A percentile compares a stretch with the other conserved stretches of the same genome.
Conservation (phyloP, 2,329 filamentous ascomycete genomes). For the Fusarium begoniae region DNA sequence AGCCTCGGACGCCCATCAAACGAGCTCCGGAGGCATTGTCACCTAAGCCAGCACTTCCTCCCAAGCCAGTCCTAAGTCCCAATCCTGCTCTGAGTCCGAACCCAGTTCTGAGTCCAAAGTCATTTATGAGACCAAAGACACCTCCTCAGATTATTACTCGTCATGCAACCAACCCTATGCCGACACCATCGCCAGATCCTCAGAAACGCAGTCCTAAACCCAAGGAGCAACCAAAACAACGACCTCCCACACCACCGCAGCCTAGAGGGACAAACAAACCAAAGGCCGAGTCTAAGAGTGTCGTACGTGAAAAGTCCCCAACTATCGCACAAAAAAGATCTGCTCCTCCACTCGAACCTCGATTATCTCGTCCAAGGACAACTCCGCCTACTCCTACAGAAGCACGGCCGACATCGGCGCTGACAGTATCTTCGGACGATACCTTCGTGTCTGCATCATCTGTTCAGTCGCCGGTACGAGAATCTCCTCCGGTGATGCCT, state of each 20-base stretch:
- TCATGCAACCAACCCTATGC: slow-evolving; percentile 26
- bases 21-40: slow-evolving; percentile 43
- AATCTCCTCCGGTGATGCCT: slow-evolving; percentile 40
- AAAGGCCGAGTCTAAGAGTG: slow-evolving; percentile 12
- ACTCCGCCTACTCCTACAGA: slow-evolving; percentile 16
- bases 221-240: slow-evolving; percentile 25
- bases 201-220: slow-evolving; percentile 38
- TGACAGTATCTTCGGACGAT: slow-evolving; percentile 55
- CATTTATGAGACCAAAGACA: slow-evolving; percentile 44
- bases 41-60: slow-evolving; percentile 46
- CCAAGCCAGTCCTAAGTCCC: slow-evolving; percentile 36
- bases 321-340: slow-evolving; percentile 20
- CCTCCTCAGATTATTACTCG: slow-evolving; percentile 42
- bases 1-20: slow-evolving; percentile 27
- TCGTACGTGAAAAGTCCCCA: slow-evolving; percentile 1
- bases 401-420: slow-evolving; percentile 32
- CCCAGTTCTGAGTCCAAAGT: slow-evolving; percentile 27
- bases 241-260: slow-evolving; percentile 51
- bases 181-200: slow-evolving; percentile 43
- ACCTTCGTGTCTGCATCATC: slow-evolving; percentile 57
- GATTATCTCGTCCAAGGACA: slow-evolving; percentile 13
- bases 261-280: slow-evolving; percentile 44
- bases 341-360: slow-evolving; percentile 15
- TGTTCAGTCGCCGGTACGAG: slow-evolving; percentile 44
- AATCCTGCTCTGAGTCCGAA: neutral